A percentile compares a stretch with the other conserved stretches of the same genome.
These are phyloP conservation scores for Malassezia cuniculi DNA, from an alignment of 1,284 basidiomycete species.

Conservation along the genomic window DNA sequence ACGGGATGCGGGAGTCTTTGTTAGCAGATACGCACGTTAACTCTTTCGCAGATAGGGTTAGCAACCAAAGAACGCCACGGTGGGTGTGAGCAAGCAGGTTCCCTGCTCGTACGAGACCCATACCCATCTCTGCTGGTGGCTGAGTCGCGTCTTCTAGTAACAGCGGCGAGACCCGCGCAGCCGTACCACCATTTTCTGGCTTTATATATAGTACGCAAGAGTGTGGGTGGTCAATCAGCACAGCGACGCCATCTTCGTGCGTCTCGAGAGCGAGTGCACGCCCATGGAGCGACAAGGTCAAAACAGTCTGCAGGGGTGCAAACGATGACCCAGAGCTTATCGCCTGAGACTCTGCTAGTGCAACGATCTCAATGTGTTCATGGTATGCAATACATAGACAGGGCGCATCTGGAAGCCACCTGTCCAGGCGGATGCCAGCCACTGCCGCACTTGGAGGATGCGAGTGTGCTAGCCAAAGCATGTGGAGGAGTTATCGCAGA, in stretches of 20 bases:
- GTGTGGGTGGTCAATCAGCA: too few species aligned
- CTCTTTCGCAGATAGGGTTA: too few species aligned
- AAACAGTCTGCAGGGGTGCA: conserved; percentile 1
- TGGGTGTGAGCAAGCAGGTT: too few species aligned
- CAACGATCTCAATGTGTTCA: not conserved
- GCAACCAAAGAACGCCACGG: too few species aligned
- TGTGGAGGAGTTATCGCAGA: not conserved
- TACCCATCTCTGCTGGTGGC: conserved; percentile 5
- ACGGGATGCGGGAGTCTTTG: conserved; percentile 34
- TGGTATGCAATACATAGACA: conserved; percentile 10
- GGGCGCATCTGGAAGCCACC: conserved; percentile 2
- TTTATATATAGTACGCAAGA: too few species aligned
- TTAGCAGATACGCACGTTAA: too few species aligned
- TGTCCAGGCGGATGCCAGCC: conserved; percentile 2
- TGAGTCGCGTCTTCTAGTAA: not conserved
- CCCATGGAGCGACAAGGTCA: conserved; percentile 4
- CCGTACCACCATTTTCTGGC: too few species aligned
- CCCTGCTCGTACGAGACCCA: too few species aligned
- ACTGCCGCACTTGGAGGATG: conserved; percentile 2
- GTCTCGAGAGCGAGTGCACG: conserved; percentile 9
- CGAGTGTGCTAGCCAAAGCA: conserved; percentile 11
- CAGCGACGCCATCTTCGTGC: too few species aligned
- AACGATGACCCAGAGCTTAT: too few species aligned
- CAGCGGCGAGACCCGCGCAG: too few species aligned
- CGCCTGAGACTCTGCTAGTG: not conserved